Base-by-base conservation (phyloP, 2,329 filamentous ascomycete genomes). In the Epichloe coenophiala region DNA sequence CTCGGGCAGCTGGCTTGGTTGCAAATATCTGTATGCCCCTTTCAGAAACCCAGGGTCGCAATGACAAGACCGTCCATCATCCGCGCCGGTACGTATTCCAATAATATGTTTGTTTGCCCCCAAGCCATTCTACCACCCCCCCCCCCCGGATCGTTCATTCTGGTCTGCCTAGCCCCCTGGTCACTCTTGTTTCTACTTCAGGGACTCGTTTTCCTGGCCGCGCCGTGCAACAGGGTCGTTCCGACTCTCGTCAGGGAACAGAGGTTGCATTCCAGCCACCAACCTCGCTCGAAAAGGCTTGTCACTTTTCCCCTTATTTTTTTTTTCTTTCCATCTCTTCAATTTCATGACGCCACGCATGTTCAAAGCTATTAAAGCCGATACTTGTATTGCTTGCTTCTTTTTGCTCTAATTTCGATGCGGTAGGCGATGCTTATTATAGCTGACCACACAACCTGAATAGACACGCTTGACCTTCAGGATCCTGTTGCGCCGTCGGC, bases 401-500 rank as follows among this genome's bases (percentile, higher is more conserved):
- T 15, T 17, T 45, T 35, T 35, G 15, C n/a, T 13, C 44, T 31
- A 17, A 9, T 23, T 8, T 17, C 4, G 11, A 40, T 47, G n/a
- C 45, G 39, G 31, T 36, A 39, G 15, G n/a, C 35, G 7, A 31
- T 31, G 21, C 21, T 39, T 42, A 23, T 39, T 42, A 23, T 45
- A 48, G 39, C 55, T 57, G 40, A 56, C 48, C 21, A 27, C 38
- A 45, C 46, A 45, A 45, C 48, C 35, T 21, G 23, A 50, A 44
- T 51, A 95, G 91, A 97, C 73, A 94, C 91, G 55, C 86, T 96
- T 70, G 93, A 97, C 71, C 81, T 97, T 48, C 93, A 97, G 76
- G 81, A 88, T 69, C 86, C 82, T 63, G 74, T 83, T 62, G 75
- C 84, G 53, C 88, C 89, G 36, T 93, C 90, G 44, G 88, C 91